Conservation (phyloP, 2,329 filamentous ascomycete species). For the Bertia moriformis region DNA sequence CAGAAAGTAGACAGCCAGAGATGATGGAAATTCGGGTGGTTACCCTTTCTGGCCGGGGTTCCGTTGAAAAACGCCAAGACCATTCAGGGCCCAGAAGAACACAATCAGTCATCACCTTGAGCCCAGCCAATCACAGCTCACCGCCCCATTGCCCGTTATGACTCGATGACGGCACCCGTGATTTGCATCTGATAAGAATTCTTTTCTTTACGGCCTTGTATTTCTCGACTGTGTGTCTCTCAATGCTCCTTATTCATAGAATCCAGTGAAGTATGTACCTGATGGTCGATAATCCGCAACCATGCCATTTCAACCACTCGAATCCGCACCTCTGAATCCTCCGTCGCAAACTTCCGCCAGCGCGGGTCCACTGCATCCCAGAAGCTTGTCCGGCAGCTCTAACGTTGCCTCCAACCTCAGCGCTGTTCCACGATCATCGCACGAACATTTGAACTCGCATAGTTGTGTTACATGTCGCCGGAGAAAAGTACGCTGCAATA, state of each 20-base stretch:
- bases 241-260: neutral
- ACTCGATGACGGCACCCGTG: neutral
- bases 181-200: too few relatives aligned
- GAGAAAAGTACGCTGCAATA: conserved; percentile 26
- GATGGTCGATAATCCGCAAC: neutral
- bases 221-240: neutral
- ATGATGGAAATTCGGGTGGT: too few relatives aligned
- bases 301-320: neutral
- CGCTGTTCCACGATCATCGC: neutral
- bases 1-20: too few relatives aligned
- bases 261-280: neutral
- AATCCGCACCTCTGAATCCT: neutral
- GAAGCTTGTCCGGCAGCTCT: neutral
- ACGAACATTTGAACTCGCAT: neutral
- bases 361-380: neutral
- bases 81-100: too few relatives aligned
- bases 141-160: neutral
- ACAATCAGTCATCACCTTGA: neutral
- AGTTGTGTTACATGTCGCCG: conserved; percentile 13
- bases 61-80: too few relatives aligned
- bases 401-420: neutral
- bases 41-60: too few relatives aligned
- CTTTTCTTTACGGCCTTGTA: neutral
- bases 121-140: neutral
- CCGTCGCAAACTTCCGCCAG: too few relatives aligned